A percentile compares a stretch with the other conserved stretches of the same genome.
phyloP scores from a whole-genome alignment of 331 rosid genomes.

The Spiraea crenata region DNA sequence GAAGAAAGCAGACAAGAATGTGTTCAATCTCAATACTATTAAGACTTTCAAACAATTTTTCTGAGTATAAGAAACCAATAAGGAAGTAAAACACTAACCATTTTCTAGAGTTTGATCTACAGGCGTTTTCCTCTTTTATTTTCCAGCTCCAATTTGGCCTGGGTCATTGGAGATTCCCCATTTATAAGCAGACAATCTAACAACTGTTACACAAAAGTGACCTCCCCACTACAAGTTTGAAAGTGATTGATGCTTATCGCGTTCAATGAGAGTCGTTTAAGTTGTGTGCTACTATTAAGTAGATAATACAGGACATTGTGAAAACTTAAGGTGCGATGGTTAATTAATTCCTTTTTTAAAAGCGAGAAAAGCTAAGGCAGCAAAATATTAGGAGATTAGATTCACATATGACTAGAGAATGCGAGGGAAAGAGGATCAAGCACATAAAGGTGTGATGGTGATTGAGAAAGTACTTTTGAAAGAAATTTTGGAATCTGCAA shows the following conservation, averaged over 20 bases:
- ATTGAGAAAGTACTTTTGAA: conserved; percentile 28
- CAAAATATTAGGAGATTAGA: background rate
- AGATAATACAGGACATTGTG: background rate
- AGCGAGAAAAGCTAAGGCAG: too few species aligned
- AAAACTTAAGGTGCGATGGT: background rate
- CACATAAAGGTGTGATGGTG: conserved; percentile 39
- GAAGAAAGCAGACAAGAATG: conserved; percentile 16
- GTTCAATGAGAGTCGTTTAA: conserved; percentile 39
- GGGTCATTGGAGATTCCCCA: conserved; percentile 34
- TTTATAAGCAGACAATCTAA: conserved; percentile 53
- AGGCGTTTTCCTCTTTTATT: conserved; percentile 10
- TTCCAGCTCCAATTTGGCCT: conserved; percentile 29
- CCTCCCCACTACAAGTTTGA: conserved; percentile 31
- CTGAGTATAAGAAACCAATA: background rate
- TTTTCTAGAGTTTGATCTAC: conserved; percentile 21
- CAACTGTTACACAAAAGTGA: conserved; percentile 29
- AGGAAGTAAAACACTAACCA: conserved; percentile 36
- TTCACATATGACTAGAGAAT: background rate
- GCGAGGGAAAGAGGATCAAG: too few species aligned
- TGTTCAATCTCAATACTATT: background rate
- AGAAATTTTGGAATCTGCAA: conserved; percentile 47
- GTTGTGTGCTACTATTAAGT: conserved; percentile 17
- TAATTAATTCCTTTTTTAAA: too few species aligned
- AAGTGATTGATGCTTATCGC: conserved; percentile 40
- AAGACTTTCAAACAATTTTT: background rate